These are phyloP conservation scores for Arthrobotrys iridis DNA, from an alignment of 2,329 filamentous ascomycete genomes.

Conservation along the genomic window DNA sequence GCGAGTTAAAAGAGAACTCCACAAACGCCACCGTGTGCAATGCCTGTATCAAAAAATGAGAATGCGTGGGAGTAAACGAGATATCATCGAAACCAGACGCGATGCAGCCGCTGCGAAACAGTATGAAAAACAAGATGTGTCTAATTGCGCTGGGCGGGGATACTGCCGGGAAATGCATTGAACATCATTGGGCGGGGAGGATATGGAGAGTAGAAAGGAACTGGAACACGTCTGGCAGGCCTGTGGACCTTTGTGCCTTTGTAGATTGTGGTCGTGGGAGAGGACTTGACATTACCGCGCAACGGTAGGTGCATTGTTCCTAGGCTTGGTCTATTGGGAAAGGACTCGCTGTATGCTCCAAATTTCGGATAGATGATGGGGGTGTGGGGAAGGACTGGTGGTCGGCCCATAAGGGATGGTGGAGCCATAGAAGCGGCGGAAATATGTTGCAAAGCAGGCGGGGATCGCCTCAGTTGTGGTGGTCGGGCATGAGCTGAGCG, in stretches of 20 bases:
- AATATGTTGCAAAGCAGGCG: background rate
- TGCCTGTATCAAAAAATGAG: constrained; percentile 24
- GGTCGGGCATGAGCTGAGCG: background rate
- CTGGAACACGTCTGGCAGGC: constrained; percentile 16
- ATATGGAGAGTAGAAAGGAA: constrained; percentile 25
- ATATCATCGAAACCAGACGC: constrained; percentile 32
- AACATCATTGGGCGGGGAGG: constrained; percentile 1
- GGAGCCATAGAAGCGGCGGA: constrained; percentile 47
- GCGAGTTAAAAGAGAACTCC: constrained; percentile 24
- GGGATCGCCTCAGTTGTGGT: background rate
- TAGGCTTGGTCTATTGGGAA: constrained; percentile 28
- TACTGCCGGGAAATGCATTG: background rate
- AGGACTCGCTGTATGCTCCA: constrained; percentile 3
- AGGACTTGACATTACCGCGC: constrained; percentile 3
- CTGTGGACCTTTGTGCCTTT: constrained; percentile 34
- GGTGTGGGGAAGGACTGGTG: background rate
- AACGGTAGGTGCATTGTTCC: constrained; percentile 2
- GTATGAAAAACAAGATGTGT: background rate
- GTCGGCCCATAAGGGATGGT: constrained; percentile 2
- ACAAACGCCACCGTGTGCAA: constrained; percentile 51
- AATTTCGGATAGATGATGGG: background rate
- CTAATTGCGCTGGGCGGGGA: constrained; percentile 1
- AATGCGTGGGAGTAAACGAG: constrained; percentile 18
- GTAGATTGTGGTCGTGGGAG: constrained; percentile 6
- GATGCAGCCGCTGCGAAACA: constrained; percentile 32